Percentiles rank a stretch among this genome's conserved stretches.
These are phyloP conservation scores for Spergularia azorica DNA, from an alignment of 179 eudicot genomes.

Conservation along the genomic window DNA sequence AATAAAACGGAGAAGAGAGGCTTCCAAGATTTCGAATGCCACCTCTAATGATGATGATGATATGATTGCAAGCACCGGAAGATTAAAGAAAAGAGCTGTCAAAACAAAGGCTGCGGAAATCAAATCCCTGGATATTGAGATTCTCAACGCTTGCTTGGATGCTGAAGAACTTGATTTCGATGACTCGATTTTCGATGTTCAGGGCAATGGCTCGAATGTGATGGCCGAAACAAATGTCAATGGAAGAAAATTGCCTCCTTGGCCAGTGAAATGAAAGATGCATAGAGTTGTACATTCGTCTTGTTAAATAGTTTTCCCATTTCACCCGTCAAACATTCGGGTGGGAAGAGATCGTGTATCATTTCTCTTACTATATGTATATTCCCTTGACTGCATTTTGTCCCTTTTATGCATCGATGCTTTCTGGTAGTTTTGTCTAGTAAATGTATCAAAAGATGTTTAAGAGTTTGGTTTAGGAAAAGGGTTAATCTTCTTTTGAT, in stretches of 20 bases:
- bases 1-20: constrained; percentile 57
- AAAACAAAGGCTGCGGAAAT: constrained; percentile 33
- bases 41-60: constrained; percentile 41
- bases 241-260: constrained; percentile 59
- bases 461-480: too few relatives aligned
- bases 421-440: too few relatives aligned
- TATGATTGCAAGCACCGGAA: constrained; percentile 55
- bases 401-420: too few relatives aligned
- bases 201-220: constrained; percentile 29
- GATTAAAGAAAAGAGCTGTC: constrained; percentile 57
- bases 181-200: constrained; percentile 26
- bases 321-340: too few relatives aligned
- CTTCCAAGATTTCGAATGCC: constrained; percentile 28
- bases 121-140: constrained; percentile 30
- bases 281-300: too few relatives aligned
- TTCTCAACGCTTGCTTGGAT: constrained; percentile 33
- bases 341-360: too few relatives aligned
- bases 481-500: too few relatives aligned
- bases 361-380: too few relatives aligned
- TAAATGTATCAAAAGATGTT: too few relatives aligned
- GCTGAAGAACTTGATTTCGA: constrained; percentile 43
- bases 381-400: too few relatives aligned
- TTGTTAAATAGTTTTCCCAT: too few relatives aligned
- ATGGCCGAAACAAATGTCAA: constrained; percentile 23
- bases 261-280: constrained; percentile 40